Evolutionary conservation across 768 basidiomycete species (phyloP).

Genomic region (Trametes meyenii): DNA sequence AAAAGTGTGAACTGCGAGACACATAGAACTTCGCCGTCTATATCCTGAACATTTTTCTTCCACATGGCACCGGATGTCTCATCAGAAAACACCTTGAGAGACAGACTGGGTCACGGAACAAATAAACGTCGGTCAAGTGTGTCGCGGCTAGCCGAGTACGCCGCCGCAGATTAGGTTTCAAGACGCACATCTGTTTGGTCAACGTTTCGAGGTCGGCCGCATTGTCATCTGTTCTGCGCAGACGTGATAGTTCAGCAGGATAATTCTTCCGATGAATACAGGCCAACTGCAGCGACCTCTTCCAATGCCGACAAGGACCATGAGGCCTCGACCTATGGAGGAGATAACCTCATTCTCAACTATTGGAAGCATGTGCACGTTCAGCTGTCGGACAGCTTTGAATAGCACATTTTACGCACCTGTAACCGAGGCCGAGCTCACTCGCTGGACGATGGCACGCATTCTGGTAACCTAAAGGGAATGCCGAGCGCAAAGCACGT

Average conservation of each 20-base stretch:
- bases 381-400: not conserved
- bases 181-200: constrained; percentile 79
- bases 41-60: constrained; percentile 86
- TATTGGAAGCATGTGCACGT: constrained; percentile 32
- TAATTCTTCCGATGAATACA: constrained; percentile 11
- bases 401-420: constrained; percentile 45
- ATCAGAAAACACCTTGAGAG: constrained; percentile 74
- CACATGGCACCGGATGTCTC: constrained; percentile 64
- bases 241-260: constrained; percentile 21
- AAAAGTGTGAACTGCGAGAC: constrained; percentile 94
- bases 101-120: constrained; percentile 48
- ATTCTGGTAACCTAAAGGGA: constrained; percentile 40
- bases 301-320: constrained; percentile 91
- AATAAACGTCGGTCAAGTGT: not conserved
- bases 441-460: constrained; percentile 87
- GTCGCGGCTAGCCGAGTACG: not conserved
- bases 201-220: constrained; percentile 68
- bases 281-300: constrained; percentile 48
- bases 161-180: constrained; percentile 1
- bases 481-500: not conserved
- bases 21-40: constrained; percentile 89
- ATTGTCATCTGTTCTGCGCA: constrained; percentile 71
- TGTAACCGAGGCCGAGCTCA: constrained; percentile 81
- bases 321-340: constrained; percentile 79
- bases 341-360: constrained; percentile 83